Conservation (phyloP, 2,329 filamentous ascomycete genomes). For the Aureobasidium sp. region DNA sequence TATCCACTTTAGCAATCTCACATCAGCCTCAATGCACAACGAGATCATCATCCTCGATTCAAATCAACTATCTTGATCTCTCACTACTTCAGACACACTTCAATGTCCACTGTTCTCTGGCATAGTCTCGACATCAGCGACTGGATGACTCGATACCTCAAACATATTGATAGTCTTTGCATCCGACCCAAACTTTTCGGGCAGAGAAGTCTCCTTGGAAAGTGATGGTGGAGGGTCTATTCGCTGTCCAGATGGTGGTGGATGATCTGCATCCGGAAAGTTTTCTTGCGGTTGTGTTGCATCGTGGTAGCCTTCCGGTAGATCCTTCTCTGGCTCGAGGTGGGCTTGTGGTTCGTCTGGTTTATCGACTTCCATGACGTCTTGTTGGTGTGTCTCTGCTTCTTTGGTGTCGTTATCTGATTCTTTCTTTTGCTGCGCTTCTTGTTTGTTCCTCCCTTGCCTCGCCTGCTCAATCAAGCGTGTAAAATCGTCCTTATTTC, state of each 20-base stretch:
- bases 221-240: conserved; percentile 14
- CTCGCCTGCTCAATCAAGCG: conserved; percentile 70
- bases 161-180: conserved; percentile 35
- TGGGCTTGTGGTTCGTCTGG: not conserved
- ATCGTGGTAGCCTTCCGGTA: conserved; percentile 6
- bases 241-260: conserved; percentile 8
- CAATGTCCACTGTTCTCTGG: not conserved
- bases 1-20: not conserved
- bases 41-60: not conserved
- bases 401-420: not conserved
- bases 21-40: not conserved
- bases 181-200: conserved; percentile 18
- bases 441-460: conserved; percentile 32
- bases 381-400: not conserved
- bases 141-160: conserved; percentile 31
- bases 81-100: not conserved
- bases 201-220: conserved; percentile 14
- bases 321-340: conserved; percentile 17
- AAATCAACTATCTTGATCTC: not conserved
- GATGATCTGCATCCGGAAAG: not conserved
- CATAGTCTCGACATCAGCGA: conserved; percentile 29
- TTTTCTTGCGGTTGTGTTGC: not conserved
- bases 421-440: not conserved
- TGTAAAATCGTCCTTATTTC: conserved; percentile 67
- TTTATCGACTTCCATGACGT: not conserved